Evolutionary conservation across 768 basidiomycete species (phyloP).

Genomic region (Suillus subaureus): DNA sequence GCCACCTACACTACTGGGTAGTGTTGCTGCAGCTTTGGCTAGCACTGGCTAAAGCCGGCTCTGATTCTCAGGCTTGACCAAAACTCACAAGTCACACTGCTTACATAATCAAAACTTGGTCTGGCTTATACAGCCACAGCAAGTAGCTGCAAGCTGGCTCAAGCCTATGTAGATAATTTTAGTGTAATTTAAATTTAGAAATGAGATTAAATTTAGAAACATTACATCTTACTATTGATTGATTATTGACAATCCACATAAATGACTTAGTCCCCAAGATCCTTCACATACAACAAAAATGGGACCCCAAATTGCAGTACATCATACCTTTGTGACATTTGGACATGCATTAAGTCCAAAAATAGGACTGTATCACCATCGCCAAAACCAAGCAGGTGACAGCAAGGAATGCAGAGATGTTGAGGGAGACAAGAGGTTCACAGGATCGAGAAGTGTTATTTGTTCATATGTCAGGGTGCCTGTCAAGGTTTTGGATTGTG

Average conservation of each 20-base stretch:
- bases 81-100: background rate
- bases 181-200: background rate
- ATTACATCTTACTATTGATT: background rate
- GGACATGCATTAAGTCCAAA: background rate
- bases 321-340: background rate
- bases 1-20: too few species aligned
- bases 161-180: background rate
- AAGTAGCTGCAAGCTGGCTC: constrained; percentile 1
- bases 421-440: background rate
- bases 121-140: background rate
- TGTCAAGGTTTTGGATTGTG: background rate
- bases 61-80: background rate
- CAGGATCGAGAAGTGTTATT: background rate
- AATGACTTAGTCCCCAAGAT: background rate
- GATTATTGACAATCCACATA: background rate
- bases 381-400: background rate
- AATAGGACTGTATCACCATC: background rate
- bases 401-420: too few species aligned
- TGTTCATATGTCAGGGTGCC: background rate
- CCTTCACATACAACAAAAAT: background rate
- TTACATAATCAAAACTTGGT: background rate
- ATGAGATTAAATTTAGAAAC: too few species aligned
- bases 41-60: background rate
- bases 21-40: background rate
- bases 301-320: background rate